Conservation (phyloP, 352 stramenopile species). For the Pythium angustatum region DNA sequence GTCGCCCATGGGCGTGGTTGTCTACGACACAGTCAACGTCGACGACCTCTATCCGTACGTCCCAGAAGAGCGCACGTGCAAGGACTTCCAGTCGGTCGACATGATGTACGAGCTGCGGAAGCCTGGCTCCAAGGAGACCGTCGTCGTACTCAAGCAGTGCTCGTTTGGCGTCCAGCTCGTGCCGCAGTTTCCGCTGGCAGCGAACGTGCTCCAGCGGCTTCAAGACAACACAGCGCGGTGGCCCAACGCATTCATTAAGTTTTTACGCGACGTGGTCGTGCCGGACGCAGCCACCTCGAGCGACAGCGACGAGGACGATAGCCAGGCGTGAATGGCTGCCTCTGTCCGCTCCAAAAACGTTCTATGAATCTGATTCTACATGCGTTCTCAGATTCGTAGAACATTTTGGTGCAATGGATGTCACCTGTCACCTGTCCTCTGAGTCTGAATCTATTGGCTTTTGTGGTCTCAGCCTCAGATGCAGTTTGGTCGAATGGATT, state of each 20-base stretch:
- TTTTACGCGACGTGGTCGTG: slow-evolving; percentile 4
- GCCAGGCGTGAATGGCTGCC: no score
- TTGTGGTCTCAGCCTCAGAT: no score
- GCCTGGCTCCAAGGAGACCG: not conserved
- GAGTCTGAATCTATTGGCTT: no score
- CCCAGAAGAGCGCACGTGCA: slow-evolving; percentile 23
- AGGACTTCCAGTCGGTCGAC: slow-evolving; percentile 7
- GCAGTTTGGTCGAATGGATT: no score
- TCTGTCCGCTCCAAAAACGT: no score
- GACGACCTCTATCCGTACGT: slow-evolving; percentile 51
- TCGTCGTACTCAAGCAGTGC: slow-evolving; percentile 18
- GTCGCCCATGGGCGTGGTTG: slow-evolving; percentile 33
- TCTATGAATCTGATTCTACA: no score
- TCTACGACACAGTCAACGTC: slow-evolving; percentile 38
- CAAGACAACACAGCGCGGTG: slow-evolving; percentile 12
- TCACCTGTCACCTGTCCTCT: no score
- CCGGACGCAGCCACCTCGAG: no score
- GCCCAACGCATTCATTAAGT: slow-evolving; percentile 9
- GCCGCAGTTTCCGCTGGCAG: slow-evolving; percentile 2
- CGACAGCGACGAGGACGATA: no score
- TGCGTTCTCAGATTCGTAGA: no score
- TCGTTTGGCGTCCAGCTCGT: slow-evolving; percentile 1
- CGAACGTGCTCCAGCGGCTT: not conserved
- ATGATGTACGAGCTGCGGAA: not conserved
- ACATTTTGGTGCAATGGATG: no score